A percentile compares a stretch with the other conserved stretches of the same genome.
phyloP scores from a whole-genome alignment of 2,329 filamentous ascomycete genomes.

The Arthroderma uncinatum region DNA sequence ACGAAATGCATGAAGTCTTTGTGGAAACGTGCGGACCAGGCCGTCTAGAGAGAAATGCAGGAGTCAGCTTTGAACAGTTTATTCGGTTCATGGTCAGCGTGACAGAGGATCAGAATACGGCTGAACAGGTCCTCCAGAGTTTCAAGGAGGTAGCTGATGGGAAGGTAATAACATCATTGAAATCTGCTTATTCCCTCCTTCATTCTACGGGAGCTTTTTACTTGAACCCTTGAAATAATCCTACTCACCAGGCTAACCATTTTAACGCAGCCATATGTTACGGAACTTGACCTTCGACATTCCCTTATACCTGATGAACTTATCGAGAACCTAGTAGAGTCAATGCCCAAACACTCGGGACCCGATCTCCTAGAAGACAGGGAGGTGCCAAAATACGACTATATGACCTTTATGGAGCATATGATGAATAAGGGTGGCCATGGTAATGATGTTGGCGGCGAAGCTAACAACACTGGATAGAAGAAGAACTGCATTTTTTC shows the following conservation, averaged over 20 bases:
- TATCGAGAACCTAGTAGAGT: constrained; percentile 79
- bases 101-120: constrained; percentile 96
- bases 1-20: constrained; percentile 97
- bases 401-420: constrained; percentile 93
- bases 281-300: constrained; percentile 90
- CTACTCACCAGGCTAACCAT: background rate
- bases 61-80: constrained; percentile 95
- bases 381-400: constrained; percentile 81
- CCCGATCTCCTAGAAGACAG: constrained; percentile 79
- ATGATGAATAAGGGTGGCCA: constrained; percentile 45
- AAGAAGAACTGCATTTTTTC: background rate
- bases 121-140: constrained; percentile 95
- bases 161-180: constrained; percentile 44
- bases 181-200: background rate
- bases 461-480: background rate
- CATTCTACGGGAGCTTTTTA: background rate
- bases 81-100: constrained; percentile 99
- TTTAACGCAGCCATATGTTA: constrained; percentile 65
- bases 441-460: constrained; percentile 5
- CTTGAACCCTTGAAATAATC: constrained; percentile 6
- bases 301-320: constrained; percentile 93
- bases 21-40: constrained; percentile 60
- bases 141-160: constrained; percentile 97
- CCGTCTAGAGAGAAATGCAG: constrained; percentile 47
- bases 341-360: constrained; percentile 74